Conservation (phyloP, 2,329 filamentous ascomycete genomes). For the Orbilia brochopaga region DNA sequence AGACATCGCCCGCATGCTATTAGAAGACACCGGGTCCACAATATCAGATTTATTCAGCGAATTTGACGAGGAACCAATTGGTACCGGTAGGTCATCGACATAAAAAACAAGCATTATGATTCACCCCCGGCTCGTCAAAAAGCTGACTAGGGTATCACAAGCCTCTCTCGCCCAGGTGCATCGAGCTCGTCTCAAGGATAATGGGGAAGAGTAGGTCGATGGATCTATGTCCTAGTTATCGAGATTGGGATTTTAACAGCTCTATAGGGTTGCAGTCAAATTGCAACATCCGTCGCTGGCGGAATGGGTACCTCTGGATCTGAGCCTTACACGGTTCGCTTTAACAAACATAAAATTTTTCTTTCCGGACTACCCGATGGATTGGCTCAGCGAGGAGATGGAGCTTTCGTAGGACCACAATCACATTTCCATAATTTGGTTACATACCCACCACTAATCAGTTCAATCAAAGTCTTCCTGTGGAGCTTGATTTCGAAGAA, state of each 20-base stretch:
- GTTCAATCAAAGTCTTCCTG: slow-evolving; percentile 65
- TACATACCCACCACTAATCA: background rate
- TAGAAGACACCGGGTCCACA: slow-evolving; percentile 77
- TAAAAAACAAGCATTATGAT: background rate
- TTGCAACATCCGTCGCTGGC: slow-evolving; percentile 90
- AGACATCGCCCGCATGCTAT: slow-evolving; percentile 69
- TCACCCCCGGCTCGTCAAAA: slow-evolving; percentile 10
- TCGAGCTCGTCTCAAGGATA: slow-evolving; percentile 79
- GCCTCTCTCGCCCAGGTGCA: slow-evolving; percentile 96
- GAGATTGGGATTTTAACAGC: background rate
- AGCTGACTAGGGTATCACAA: slow-evolving; percentile 34
- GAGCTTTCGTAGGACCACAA: slow-evolving; percentile 67
- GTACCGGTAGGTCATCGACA: slow-evolving; percentile 63
- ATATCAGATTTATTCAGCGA: slow-evolving; percentile 84
- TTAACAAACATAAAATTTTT: slow-evolving; percentile 88
- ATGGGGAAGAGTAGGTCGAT: slow-evolving; percentile 67
- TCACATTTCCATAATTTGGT: background rate
- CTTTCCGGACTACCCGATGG: slow-evolving; percentile 96
- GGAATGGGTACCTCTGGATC: slow-evolving; percentile 87
- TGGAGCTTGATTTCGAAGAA: slow-evolving; percentile 85
- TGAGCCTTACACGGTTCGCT: slow-evolving; percentile 83
- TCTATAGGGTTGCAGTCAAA: slow-evolving; percentile 80
- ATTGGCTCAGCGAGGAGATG: slow-evolving; percentile 95
- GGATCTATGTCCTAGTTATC: background rate
- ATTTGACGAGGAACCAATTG: slow-evolving; percentile 80